Conservation (phyloP, 2,329 filamentous ascomycete genomes). For the Paraphoma sp. region DNA sequence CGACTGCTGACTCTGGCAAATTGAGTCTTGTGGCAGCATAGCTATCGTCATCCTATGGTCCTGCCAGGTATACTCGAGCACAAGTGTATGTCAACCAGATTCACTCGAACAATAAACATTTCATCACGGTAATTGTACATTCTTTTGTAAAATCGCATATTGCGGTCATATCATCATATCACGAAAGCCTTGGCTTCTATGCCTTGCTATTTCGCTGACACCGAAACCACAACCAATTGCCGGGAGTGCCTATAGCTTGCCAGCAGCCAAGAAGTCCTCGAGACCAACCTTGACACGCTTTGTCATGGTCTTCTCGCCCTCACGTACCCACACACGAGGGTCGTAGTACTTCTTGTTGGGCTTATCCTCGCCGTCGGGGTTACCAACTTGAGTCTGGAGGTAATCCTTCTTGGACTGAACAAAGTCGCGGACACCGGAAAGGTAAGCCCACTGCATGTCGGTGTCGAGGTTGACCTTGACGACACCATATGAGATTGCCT, state of each 20-base stretch:
- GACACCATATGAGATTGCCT: slow-evolving; percentile 72
- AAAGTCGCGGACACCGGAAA: slow-evolving; percentile 92
- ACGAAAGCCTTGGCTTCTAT: slow-evolving; percentile 12
- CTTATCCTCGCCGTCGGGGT: slow-evolving; percentile 95
- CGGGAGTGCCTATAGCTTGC: slow-evolving; percentile 67
- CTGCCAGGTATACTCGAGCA: background rate
- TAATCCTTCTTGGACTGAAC: slow-evolving; percentile 90
- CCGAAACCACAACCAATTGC: slow-evolving; percentile 5
- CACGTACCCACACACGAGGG: slow-evolving; percentile 92
- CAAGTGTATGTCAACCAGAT: too few species aligned
- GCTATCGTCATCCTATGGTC: background rate
- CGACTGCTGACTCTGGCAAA: background rate
- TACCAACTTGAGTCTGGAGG: slow-evolving; percentile 83
- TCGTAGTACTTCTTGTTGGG: slow-evolving; percentile 92
- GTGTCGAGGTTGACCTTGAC: slow-evolving; percentile 99
- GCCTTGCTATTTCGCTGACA: slow-evolving; percentile 19
- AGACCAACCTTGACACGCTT: slow-evolving; percentile 79
- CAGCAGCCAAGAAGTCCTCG: slow-evolving; percentile 87
- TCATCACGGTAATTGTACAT: background rate
- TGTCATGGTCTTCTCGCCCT: slow-evolving; percentile 95
- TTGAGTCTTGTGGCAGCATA: background rate
- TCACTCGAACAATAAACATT: too few species aligned
- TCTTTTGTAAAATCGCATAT: background rate
- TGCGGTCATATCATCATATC: background rate
- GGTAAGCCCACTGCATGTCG: slow-evolving; percentile 90